phyloP scores from a whole-genome alignment of 129 eudicot genomes.

The Daucus carota region DH1_v3.0 NC_030383.2:9443001-9443500 shows the following conservation, averaged over 20 bases:
- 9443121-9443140: background rate
- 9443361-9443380: background rate
- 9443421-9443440: background rate
- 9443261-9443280: background rate
- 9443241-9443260: background rate
- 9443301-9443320: background rate
- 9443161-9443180: background rate
- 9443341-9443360: background rate
- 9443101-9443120: background rate
- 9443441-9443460: background rate
- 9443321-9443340: background rate
- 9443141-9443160: background rate
- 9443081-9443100: background rate
- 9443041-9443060: background rate
- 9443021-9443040: too few species aligned
- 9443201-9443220: background rate
- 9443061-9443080: background rate
- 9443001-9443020: too few species aligned
- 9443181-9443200: background rate
- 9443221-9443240: background rate
- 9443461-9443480: background rate
- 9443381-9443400: background rate
- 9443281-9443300: background rate
- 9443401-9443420: background rate
- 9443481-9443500: background rate